Conservation (phyloP, 768 basidiomycete genomes). For the Gloeophyllum trabeum region DNA sequence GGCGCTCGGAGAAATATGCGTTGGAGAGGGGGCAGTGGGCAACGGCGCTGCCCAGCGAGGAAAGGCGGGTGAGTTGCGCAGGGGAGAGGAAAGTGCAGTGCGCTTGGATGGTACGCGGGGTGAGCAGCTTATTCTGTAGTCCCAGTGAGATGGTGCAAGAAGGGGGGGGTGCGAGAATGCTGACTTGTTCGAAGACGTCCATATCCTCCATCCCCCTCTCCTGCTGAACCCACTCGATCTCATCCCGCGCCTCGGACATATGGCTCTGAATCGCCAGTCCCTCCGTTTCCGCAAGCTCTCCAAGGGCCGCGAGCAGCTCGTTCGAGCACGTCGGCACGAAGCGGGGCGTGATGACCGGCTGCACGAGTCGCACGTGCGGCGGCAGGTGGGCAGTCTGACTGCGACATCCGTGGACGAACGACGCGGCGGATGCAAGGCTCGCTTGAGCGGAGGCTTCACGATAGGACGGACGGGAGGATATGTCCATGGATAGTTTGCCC, state of each 20-base stretch:
- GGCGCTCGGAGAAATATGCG: slow-evolving; percentile 69
- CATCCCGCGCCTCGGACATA: slow-evolving; percentile 69
- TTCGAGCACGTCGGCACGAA: slow-evolving; percentile 86
- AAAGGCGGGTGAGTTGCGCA: slow-evolving; percentile 39
- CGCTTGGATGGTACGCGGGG: slow-evolving; percentile 62
- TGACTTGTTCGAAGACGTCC: slow-evolving; percentile 62
- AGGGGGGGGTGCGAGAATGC: slow-evolving; percentile 4
- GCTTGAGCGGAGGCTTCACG: slow-evolving; percentile 43
- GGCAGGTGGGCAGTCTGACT: slow-evolving; percentile 28
- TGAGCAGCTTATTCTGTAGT: slow-evolving; percentile 50
- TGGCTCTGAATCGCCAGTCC: slow-evolving; percentile 68
- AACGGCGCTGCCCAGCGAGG: slow-evolving; percentile 41
- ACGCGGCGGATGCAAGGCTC: slow-evolving; percentile 22
- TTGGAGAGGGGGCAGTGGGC: slow-evolving; percentile 90
- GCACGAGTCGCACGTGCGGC: slow-evolving; percentile 39
- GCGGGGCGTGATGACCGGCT: slow-evolving; percentile 81
- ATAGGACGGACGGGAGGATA: slow-evolving; percentile 62
- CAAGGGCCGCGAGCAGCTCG: slow-evolving; percentile 52
- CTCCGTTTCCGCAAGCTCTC: slow-evolving; percentile 33
- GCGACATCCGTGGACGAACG: slow-evolving; percentile 46
- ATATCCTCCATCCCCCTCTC: slow-evolving; percentile 59
- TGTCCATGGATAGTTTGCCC: slow-evolving; percentile 91
- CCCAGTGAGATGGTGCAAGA: background rate
- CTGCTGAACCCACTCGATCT: slow-evolving; percentile 58
- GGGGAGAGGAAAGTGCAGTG: slow-evolving; percentile 77